Base-by-base conservation (phyloP, 1,139 yeast species). In the Protomyces inundatus region DNA sequence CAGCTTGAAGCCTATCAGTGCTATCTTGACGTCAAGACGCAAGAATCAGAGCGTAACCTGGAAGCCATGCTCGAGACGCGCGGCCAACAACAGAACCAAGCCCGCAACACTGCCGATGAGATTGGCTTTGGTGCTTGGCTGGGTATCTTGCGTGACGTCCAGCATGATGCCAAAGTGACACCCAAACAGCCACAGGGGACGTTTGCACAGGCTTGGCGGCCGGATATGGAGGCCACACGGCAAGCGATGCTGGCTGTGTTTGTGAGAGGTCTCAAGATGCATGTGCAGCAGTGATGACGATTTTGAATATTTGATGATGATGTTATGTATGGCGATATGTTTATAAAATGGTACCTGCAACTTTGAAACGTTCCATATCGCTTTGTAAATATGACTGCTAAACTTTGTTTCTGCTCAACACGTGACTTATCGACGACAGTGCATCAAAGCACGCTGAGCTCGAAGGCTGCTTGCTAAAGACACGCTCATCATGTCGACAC, bases 51-150 rank as follows among this genome's bases (percentile, higher is more conserved):
- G 50, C 32, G 37, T 1, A 7, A 42, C n/a, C 50, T 54, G 33
- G 48, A 37, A 6, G 39, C 33, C 7, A 54, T 60, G 35, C 54
- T 54, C 30, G 33, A 35, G 4, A 34, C 35, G 16, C 37, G 34
- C 12, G 61, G 55, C 4, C 39, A 57, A 6, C 46, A 23, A 23
- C 23, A 23, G 23, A 23, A 23, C 2, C 23, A 23, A 23, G 48
- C 16, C 12, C 6, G 23, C 10, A 42, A 16, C 12, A 4, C 32
- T 6, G 42, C n/a, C 14, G 42, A 12, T 5, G 10, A 14, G 6
- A 7, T 39, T 32, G 64, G 64, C 16, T 60, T 60, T 14, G 64
- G 64, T 4, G 58, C 40, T 10, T 60, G 64, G 64, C 30, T 60
- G 46, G 48, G 59, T 23, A 54, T 60, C 10, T 45, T 60, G 32